These are phyloP conservation scores for Candida suzukii DNA, from an alignment of 805 yeast genomes.

Conservation along the genomic window DNA sequence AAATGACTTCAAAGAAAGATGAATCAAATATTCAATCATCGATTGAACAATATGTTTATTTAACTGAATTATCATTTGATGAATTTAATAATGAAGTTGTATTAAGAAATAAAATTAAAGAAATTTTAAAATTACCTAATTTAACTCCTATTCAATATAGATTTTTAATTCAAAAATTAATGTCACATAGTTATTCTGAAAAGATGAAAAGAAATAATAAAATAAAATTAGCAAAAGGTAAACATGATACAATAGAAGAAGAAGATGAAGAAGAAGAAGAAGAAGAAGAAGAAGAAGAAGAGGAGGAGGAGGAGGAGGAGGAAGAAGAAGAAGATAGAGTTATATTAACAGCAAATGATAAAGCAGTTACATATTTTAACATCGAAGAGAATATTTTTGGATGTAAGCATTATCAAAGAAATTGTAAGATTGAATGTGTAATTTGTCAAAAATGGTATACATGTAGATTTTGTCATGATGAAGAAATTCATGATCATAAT, in stretches of 20 bases:
- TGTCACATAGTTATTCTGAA: constrained; percentile 62
- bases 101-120: constrained; percentile 42
- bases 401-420: constrained; percentile 76
- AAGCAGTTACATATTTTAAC: constrained; percentile 40
- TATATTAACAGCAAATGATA: constrained; percentile 40
- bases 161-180: constrained; percentile 50
- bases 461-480: constrained; percentile 84
- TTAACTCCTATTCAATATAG: constrained; percentile 38
- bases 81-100: constrained; percentile 28
- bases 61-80: constrained; percentile 24
- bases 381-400: constrained; percentile 47
- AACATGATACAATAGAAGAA: constrained; percentile 6
- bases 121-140: constrained; percentile 31
- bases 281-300: constrained; percentile 5
- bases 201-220: constrained; percentile 25
- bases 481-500: constrained; percentile 43
- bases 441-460: constrained; percentile 68
- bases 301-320: constrained; percentile 11
- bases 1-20: not conserved
- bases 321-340: constrained; percentile 28
- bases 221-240: not conserved
- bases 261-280: constrained; percentile 10
- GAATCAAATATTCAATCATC: constrained; percentile 7
- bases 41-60: constrained; percentile 26
- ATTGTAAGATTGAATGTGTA: constrained; percentile 78